These are phyloP conservation scores for Aspergillus sp. DNA, from an alignment of 2,329 filamentous ascomycete species.

Conservation along the genomic window DNA sequence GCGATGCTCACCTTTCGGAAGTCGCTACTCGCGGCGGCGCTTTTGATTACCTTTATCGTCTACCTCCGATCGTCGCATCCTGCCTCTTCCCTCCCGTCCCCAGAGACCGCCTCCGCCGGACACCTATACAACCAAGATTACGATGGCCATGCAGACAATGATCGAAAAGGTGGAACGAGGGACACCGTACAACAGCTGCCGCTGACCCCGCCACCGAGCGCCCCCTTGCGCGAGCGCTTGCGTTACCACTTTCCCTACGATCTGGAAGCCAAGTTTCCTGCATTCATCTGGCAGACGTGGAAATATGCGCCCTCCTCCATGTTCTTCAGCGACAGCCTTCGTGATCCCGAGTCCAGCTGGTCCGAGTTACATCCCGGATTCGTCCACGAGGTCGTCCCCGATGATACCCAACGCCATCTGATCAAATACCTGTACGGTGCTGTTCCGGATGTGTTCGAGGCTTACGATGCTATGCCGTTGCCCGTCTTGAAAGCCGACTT, in stretches of 20 bases:
- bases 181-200: constrained; percentile 33
- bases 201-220: constrained; percentile 70
- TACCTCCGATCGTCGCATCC: constrained; percentile 65
- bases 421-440: constrained; percentile 84
- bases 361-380: constrained; percentile 83
- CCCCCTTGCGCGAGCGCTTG: constrained; percentile 76
- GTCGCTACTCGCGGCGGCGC: constrained; percentile 70
- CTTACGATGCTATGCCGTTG: constrained; percentile 71
- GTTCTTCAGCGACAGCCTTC: constrained; percentile 73
- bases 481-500: constrained; percentile 78
- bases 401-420: constrained; percentile 78
- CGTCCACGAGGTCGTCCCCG: constrained; percentile 95
- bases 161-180: constrained; percentile 17
- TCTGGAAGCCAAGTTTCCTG: constrained; percentile 82
- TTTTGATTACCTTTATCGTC: constrained; percentile 69
- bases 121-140: constrained; percentile 23
- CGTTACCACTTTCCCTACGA: constrained; percentile 95
- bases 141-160: constrained; percentile 15
- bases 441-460: constrained; percentile 75
- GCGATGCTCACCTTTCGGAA: constrained; percentile 77
- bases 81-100: constrained; percentile 50
- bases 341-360: constrained; percentile 87
- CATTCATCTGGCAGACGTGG: constrained; percentile 99
- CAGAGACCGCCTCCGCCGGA: constrained; percentile 29
- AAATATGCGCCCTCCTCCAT: constrained; percentile 78